phyloP scores from a whole-genome alignment of 768 basidiomycete genomes.

The Chalciporus piperatus region DNA sequence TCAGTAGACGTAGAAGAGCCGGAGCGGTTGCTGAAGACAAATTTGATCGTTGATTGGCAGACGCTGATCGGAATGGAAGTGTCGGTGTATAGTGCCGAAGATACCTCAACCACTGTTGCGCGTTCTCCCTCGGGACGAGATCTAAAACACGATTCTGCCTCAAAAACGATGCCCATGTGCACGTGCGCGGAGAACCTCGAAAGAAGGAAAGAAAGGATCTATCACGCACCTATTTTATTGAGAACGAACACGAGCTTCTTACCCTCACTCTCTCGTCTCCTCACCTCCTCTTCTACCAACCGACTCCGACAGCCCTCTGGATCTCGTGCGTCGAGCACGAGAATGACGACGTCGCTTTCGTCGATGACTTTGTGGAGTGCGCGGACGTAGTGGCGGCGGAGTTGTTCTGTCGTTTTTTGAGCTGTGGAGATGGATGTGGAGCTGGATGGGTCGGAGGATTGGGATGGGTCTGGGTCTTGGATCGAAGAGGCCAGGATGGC shows the following conservation, averaged over 20 bases:
- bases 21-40: constrained; percentile 78
- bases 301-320: constrained; percentile 91
- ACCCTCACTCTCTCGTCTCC: constrained; percentile 78
- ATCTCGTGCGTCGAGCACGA: constrained; percentile 91
- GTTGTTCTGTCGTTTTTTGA: constrained; percentile 63
- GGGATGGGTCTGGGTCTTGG: background rate
- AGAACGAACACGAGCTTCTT: constrained; percentile 92
- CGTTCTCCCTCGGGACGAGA: constrained; percentile 86
- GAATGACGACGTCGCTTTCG: constrained; percentile 85
- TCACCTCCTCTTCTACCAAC: constrained; percentile 92
- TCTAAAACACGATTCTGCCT: constrained; percentile 43
- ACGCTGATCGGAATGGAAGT: constrained; percentile 80
- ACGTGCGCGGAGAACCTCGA: background rate
- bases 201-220: too few relatives aligned
- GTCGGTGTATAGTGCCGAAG: constrained; percentile 86
- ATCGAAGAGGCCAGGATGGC: constrained; percentile 48
- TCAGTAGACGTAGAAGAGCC: constrained; percentile 74
- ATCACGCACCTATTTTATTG: constrained; percentile 87
- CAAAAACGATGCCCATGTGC: too few relatives aligned
- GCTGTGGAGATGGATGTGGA: constrained; percentile 17
- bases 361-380: constrained; percentile 91
- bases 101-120: constrained; percentile 86
- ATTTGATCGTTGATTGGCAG: constrained; percentile 75
- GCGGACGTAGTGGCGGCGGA: constrained; percentile 71
- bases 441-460: constrained; percentile 24